phyloP scores from a whole-genome alignment of 495 filamentous ascomycete genomes.

The Penicillium longicatenatum region DNA sequence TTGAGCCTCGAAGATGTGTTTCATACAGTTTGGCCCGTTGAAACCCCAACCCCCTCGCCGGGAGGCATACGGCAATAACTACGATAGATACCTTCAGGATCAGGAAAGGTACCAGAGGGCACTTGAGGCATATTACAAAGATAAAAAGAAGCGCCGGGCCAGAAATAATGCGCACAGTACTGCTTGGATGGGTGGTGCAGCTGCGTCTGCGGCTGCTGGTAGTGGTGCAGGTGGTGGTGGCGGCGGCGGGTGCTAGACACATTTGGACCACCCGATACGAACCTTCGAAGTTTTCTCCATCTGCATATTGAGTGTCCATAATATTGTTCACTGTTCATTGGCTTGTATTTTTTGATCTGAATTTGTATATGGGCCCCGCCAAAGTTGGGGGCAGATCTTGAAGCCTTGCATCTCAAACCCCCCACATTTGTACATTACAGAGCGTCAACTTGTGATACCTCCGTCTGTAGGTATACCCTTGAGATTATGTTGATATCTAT shows the following conservation, averaged over 20 bases:
- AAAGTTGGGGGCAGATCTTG: too few species aligned
- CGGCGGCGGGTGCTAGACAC: not conserved
- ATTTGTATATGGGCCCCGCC: too few species aligned
- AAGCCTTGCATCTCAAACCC: not conserved
- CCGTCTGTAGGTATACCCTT: not conserved
- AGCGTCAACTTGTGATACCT: too few species aligned
- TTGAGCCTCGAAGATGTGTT: slow-evolving; percentile 15
- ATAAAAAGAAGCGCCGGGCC: not conserved
- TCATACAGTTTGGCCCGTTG: not conserved
- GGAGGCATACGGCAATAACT: slow-evolving; percentile 6
- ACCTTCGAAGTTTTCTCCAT: not conserved
- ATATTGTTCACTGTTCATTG: too few species aligned
- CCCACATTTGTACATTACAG: not conserved
- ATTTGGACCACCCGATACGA: not conserved
- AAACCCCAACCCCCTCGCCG: slow-evolving; percentile 9
- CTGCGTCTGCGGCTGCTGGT: not conserved
- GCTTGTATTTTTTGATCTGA: too few species aligned
- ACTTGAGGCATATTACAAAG: not conserved
- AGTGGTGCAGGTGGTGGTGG: not conserved
- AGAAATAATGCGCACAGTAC: not conserved
- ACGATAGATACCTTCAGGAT: slow-evolving; percentile 8
- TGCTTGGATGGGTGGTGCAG: not conserved
- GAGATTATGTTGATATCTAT: not conserved
- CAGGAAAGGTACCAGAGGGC: not conserved
- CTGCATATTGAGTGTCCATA: not conserved